These are phyloP conservation scores for Xerocomus brunneocitrinus DNA, from an alignment of 768 basidiomycete species.

Conservation along the genomic window DNA sequence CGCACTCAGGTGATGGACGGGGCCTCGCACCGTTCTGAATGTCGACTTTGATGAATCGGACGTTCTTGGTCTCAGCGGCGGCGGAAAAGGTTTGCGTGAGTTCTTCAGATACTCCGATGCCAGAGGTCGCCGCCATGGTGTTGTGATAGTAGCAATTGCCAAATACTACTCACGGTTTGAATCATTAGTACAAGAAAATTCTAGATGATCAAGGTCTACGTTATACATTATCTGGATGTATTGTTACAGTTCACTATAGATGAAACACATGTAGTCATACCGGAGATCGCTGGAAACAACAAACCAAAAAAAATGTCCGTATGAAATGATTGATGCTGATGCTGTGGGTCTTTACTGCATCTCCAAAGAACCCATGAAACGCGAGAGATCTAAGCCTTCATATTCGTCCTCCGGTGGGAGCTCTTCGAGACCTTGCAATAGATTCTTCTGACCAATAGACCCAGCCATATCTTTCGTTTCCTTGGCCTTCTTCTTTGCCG, in stretches of 20 bases:
- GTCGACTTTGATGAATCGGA: conserved; percentile 73
- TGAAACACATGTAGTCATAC: conserved; percentile 30
- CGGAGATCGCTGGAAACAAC: conserved; percentile 10
- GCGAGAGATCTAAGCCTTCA: conserved; percentile 76
- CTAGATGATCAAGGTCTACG: conserved; percentile 23
- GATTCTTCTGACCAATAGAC: conserved; percentile 70
- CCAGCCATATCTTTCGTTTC: conserved; percentile 53
- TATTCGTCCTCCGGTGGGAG: conserved; percentile 92
- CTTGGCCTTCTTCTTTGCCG: conserved; percentile 44
- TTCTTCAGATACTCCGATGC: conserved; percentile 59
- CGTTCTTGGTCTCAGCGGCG: conserved; percentile 44
- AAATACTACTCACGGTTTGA: neutral
- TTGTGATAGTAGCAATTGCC: neutral
- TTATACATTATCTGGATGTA: conserved; percentile 33
- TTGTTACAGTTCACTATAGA: conserved; percentile 33
- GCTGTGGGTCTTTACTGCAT: conserved; percentile 30
- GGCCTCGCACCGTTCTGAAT: conserved; percentile 64
- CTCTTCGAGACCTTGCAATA: conserved; percentile 87
- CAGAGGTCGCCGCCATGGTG: conserved; percentile 69
- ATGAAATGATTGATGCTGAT: conserved; percentile 14
- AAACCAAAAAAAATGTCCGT: conserved; percentile 12
- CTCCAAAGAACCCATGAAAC: conserved; percentile 83
- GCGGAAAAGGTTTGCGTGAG: conserved; percentile 55
- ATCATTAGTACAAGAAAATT: conserved; percentile 10
- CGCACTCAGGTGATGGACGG: conserved; percentile 5